phyloP scores from a whole-genome alignment of 495 filamentous ascomycete genomes.

The Neurospora sp. region DNA sequence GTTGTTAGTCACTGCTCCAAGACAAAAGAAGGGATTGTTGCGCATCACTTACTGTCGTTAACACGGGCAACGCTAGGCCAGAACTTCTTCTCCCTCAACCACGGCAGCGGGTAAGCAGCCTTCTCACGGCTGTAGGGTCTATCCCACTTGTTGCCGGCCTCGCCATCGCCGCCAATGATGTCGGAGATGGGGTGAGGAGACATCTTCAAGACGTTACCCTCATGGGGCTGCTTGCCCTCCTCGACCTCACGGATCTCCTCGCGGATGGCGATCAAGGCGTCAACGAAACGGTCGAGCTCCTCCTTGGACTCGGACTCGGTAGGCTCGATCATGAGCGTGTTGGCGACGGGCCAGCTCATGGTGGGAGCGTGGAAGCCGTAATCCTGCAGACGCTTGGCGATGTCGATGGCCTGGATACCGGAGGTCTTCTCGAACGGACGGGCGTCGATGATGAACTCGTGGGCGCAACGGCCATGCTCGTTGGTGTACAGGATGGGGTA shows the following conservation, averaged over 20 bases:
- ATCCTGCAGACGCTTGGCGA: slow-evolving; percentile 95
- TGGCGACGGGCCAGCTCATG: slow-evolving; percentile 95
- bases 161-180: slow-evolving; percentile 50
- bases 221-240: slow-evolving; percentile 62
- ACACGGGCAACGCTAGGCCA: slow-evolving; percentile 87
- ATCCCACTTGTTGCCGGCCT: slow-evolving; percentile 51
- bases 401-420: slow-evolving; percentile 89
- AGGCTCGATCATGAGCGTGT: slow-evolving; percentile 98
- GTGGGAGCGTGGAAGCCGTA: slow-evolving; percentile 98
- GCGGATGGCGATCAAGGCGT: slow-evolving; percentile 84
- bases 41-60: slow-evolving; percentile 64
- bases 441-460: slow-evolving; percentile 96
- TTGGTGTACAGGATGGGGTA: slow-evolving; percentile 93
- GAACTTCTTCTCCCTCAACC: slow-evolving; percentile 93
- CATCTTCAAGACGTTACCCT: slow-evolving; percentile 89
- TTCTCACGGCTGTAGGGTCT: slow-evolving; percentile 68
- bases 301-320: slow-evolving; percentile 91
- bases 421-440: slow-evolving; percentile 76
- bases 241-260: slow-evolving; percentile 80
- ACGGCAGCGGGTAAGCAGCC: slow-evolving; percentile 83
- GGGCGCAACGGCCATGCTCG: slow-evolving; percentile 74
- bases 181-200: slow-evolving; percentile 83
- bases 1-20: slow-evolving; percentile 18
- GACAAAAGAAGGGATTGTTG: too few relatives aligned
- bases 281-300: slow-evolving; percentile 91